A percentile compares a stretch with the other conserved stretches of the same genome.
These are phyloP conservation scores for Fusarium sp. DNA, from an alignment of 2,329 filamentous ascomycete species.

Conservation along the genomic window DNA sequence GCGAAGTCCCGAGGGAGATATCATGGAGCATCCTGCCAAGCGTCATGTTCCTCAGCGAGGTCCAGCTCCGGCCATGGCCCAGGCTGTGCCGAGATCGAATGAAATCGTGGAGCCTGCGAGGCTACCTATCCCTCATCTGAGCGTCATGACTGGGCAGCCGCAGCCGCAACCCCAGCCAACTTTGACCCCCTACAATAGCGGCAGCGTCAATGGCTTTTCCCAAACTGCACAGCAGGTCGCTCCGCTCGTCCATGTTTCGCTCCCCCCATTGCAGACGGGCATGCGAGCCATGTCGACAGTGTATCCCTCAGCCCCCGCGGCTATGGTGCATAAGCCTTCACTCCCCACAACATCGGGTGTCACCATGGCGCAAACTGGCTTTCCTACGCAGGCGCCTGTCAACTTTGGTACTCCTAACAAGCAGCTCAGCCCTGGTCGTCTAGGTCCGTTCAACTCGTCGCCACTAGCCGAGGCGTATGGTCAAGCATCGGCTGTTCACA, in stretches of 20 bases:
- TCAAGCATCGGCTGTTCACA: constrained; percentile 63
- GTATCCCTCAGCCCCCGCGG: constrained; percentile 67
- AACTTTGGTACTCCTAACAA: constrained; percentile 64
- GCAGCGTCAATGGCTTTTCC: constrained; percentile 54
- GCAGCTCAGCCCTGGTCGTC: constrained; percentile 62
- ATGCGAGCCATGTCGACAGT: constrained; percentile 80
- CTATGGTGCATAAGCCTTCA: constrained; percentile 53
- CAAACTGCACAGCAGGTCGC: constrained; percentile 45
- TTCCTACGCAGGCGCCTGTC: constrained; percentile 48
- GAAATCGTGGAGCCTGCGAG: constrained; percentile 53
- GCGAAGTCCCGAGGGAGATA: constrained; percentile 62
- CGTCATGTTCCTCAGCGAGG: constrained; percentile 50
- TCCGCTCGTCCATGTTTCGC: constrained; percentile 58
- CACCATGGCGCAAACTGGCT: constrained; percentile 40
- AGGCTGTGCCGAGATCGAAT: constrained; percentile 36
- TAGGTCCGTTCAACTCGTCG: constrained; percentile 68
- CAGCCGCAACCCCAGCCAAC: constrained; percentile 29
- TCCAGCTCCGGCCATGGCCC: constrained; percentile 29
- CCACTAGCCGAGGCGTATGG: constrained; percentile 72
- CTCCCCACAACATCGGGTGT: constrained; percentile 42
- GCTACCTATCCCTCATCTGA: constrained; percentile 77
- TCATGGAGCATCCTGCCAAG: constrained; percentile 66
- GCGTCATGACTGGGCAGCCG: constrained; percentile 65
- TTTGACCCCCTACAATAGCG: constrained; percentile 45
- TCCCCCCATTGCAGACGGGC: constrained; percentile 71